Conservation (phyloP, 495 filamentous ascomycete genomes). For the Cetradonia linearis region DNA sequence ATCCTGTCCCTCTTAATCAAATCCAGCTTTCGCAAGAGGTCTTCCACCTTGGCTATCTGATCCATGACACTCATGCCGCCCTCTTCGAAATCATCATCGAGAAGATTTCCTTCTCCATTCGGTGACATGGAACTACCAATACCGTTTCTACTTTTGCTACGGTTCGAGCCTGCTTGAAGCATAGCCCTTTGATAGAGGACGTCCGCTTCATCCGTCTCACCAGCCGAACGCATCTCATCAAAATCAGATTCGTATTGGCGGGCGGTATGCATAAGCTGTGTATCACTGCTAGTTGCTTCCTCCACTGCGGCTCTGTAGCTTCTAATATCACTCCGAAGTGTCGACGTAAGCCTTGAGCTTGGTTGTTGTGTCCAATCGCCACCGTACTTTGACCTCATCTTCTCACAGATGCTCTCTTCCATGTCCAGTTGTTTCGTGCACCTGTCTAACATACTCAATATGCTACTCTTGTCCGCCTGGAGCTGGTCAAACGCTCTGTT, state of each 20-base stretch:
- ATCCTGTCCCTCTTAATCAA: slow-evolving; percentile 81
- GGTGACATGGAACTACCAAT: slow-evolving; percentile 48
- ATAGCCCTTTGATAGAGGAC: slow-evolving; percentile 78
- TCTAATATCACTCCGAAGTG: slow-evolving; percentile 72
- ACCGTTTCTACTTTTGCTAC: slow-evolving; percentile 53
- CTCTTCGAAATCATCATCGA: slow-evolving; percentile 88
- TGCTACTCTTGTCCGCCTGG: slow-evolving; percentile 62
- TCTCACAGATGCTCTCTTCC: slow-evolving; percentile 97
- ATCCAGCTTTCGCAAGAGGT: slow-evolving; percentile 82
- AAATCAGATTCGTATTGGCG: slow-evolving; percentile 78
- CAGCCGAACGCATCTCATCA: slow-evolving; percentile 88
- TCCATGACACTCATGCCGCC: slow-evolving; percentile 69
- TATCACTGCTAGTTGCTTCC: slow-evolving; percentile 79
- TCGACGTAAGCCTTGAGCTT: slow-evolving; percentile 77
- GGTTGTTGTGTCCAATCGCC: slow-evolving; percentile 96
- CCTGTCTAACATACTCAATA: slow-evolving; percentile 59
- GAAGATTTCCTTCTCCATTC: slow-evolving; percentile 58
- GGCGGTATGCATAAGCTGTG: slow-evolving; percentile 73
- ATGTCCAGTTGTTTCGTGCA: slow-evolving; percentile 82
- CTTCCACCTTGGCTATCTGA: slow-evolving; percentile 82
- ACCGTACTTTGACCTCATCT: slow-evolving; percentile 97
- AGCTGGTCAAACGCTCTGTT: slow-evolving; percentile 64
- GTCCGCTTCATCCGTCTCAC: slow-evolving; percentile 79
- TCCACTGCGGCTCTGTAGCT: slow-evolving; percentile 82
- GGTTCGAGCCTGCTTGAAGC: slow-evolving; percentile 51